Evolutionary conservation across 2,329 filamentous ascomycete species (phyloP).

Genomic region (Malbranchea cinnamomea): DNA sequence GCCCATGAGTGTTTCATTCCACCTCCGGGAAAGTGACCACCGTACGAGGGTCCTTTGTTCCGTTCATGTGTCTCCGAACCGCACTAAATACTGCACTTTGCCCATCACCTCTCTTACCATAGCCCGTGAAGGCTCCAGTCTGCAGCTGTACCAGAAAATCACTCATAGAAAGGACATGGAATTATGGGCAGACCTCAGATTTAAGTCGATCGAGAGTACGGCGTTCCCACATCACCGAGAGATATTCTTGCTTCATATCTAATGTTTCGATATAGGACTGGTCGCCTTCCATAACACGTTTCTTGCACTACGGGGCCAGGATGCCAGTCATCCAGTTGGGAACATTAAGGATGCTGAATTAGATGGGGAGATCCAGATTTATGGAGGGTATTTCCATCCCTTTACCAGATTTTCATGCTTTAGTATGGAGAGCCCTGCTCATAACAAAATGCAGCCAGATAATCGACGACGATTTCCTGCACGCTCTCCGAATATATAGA

Average conservation of each 20-base stretch:
- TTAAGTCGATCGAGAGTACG: slow-evolving; percentile 39
- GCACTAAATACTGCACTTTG: slow-evolving; percentile 33
- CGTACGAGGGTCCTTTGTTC: slow-evolving; percentile 41
- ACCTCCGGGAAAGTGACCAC: slow-evolving; percentile 35
- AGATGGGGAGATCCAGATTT: slow-evolving; percentile 33
- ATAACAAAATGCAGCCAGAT: slow-evolving; percentile 38
- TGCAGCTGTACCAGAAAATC: slow-evolving; percentile 25
- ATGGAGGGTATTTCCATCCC: slow-evolving; percentile 29
- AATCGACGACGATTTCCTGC: slow-evolving; percentile 36
- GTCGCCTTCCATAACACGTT: slow-evolving; percentile 43
- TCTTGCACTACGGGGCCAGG: slow-evolving; percentile 43
- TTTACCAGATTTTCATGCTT: background rate
- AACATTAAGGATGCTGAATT: slow-evolving; percentile 36
- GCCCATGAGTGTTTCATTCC: slow-evolving; percentile 35
- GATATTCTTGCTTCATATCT: slow-evolving; percentile 3
- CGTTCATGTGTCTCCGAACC: slow-evolving; percentile 25
- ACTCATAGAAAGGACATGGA: slow-evolving; percentile 24
- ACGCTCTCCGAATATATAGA: slow-evolving; percentile 40
- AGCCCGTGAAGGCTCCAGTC: slow-evolving; percentile 21
- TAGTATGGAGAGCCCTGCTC: slow-evolving; percentile 9
- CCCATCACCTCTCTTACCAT: slow-evolving; percentile 34
- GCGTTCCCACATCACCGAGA: background rate
- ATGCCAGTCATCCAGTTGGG: slow-evolving; percentile 25
- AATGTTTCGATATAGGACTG: slow-evolving; percentile 27
- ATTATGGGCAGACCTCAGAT: slow-evolving; percentile 43